phyloP scores from a whole-genome alignment of 176 grass and related monocot species.

The Carex kokanica region DNA sequence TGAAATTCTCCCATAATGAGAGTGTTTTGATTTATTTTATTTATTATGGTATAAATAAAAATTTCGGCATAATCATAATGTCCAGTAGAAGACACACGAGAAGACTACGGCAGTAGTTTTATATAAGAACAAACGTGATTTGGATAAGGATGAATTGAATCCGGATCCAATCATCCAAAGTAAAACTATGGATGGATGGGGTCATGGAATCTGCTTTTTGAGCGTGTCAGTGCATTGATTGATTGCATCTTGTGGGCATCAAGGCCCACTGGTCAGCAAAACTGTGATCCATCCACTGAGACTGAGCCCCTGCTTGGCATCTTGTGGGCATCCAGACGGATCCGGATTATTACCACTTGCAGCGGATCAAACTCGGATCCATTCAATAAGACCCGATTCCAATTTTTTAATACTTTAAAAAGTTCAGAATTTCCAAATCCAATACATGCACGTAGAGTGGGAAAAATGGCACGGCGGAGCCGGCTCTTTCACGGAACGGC shows the following conservation, averaged over 20 bases:
- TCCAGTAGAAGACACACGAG: background rate
- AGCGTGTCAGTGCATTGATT: background rate
- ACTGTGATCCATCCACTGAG: background rate
- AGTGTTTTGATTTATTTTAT: too few relatives aligned
- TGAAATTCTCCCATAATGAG: too few relatives aligned
- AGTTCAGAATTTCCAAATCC: background rate
- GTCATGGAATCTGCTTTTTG: background rate
- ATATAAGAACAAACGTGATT: background rate
- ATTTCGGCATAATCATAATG: too few relatives aligned
- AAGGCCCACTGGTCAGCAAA: background rate
- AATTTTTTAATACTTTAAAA: background rate
- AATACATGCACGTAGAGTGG: too few relatives aligned
- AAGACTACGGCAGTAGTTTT: background rate
- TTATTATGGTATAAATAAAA: too few relatives aligned
- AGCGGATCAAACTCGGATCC: background rate
- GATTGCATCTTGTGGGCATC: background rate
- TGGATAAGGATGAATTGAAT: slow-evolving; percentile 12
- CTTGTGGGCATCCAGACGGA: background rate
- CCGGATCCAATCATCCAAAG: background rate
- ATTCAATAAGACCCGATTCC: background rate
- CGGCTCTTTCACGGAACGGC: too few relatives aligned
- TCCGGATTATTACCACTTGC: background rate
- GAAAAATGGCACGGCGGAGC: too few relatives aligned
- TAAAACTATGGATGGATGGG: background rate
- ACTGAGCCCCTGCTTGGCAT: too few relatives aligned